Percentiles rank a stretch among this genome's conserved stretches.
These are phyloP conservation scores for Saccharomycodes ludwigii DNA, from an alignment of 805 yeast species.

Conservation along the genomic window DNA sequence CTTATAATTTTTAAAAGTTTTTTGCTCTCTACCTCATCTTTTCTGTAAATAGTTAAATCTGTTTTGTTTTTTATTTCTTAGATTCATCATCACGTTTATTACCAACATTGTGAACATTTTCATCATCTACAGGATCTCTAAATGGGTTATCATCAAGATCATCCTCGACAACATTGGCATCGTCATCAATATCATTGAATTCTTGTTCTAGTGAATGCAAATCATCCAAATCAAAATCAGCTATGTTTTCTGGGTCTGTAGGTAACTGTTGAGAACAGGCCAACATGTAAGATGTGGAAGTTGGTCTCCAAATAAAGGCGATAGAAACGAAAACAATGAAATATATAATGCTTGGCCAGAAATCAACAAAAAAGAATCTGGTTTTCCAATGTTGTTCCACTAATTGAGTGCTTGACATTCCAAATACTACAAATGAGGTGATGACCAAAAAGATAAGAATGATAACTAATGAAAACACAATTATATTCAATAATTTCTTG, in stretches of 20 bases:
- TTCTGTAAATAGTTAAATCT: too few relatives aligned
- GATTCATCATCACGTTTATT: constrained; percentile 7
- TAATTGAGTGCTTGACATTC: constrained; percentile 63
- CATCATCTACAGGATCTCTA: too few relatives aligned
- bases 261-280: constrained; percentile 92
- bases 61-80: constrained; percentile 1
- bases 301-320: constrained; percentile 95
- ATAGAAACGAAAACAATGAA: constrained; percentile 72
- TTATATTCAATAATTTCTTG: constrained; percentile 60
- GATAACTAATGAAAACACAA: constrained; percentile 58
- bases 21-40: too few relatives aligned
- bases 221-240: constrained; percentile 52
- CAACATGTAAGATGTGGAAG: constrained; percentile 85
- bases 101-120: constrained; percentile 2
- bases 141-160: constrained; percentile 12
- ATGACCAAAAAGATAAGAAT: constrained; percentile 60
- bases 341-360: constrained; percentile 90
- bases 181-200: constrained; percentile 27
- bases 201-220: constrained; percentile 32
- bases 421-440: constrained; percentile 56
- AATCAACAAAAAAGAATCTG: constrained; percentile 76
- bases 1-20: too few relatives aligned
- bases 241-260: constrained; percentile 60
- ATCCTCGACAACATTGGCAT: constrained; percentile 16
- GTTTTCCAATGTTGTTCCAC: constrained; percentile 87